Percentiles rank a stretch among this genome's conserved stretches.
phyloP scores from a whole-genome alignment of 2,329 filamentous ascomycete genomes.

The Apiospora rasikravindrae region DNA sequence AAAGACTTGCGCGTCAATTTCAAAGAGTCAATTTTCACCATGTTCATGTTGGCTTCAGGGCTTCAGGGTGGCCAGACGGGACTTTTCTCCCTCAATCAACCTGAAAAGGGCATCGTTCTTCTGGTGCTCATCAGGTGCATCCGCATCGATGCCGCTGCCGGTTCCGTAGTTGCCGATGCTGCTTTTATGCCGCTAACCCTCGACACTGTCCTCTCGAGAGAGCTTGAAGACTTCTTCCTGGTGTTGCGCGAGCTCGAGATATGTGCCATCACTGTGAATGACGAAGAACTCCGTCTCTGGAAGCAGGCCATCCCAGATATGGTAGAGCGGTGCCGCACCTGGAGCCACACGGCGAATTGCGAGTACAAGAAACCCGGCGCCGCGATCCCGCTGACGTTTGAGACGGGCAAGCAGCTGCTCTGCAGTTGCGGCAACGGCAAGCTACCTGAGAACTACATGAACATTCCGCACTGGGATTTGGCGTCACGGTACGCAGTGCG shows the following conservation, averaged over 20 bases:
- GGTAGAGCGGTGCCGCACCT: conserved; percentile 55
- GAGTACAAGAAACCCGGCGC: conserved; percentile 47
- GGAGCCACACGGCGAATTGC: conserved; percentile 47
- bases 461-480: conserved; percentile 49
- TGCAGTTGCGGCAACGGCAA: conserved; percentile 53
- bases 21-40: conserved; percentile 53
- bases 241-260: conserved; percentile 43
- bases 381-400: conserved; percentile 46
- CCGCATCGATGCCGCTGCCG: conserved; percentile 49
- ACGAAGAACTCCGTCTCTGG: conserved; percentile 63
- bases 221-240: conserved; percentile 46
- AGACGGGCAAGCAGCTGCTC: conserved; percentile 43
- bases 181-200: conserved; percentile 51
- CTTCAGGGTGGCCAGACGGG: conserved; percentile 51
- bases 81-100: conserved; percentile 48
- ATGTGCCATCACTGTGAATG: conserved; percentile 47
- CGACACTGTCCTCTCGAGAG: conserved; percentile 37
- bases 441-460: conserved; percentile 46
- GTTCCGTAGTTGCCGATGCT: conserved; percentile 51
- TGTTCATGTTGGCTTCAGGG: conserved; percentile 52
- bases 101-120: conserved; percentile 34
- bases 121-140: conserved; percentile 49
- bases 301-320: conserved; percentile 50
- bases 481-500: conserved; percentile 54
- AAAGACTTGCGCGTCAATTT: conserved; percentile 48